phyloP scores from a whole-genome alignment of 805 yeast species.

The Candida ipomoeae region DNA sequence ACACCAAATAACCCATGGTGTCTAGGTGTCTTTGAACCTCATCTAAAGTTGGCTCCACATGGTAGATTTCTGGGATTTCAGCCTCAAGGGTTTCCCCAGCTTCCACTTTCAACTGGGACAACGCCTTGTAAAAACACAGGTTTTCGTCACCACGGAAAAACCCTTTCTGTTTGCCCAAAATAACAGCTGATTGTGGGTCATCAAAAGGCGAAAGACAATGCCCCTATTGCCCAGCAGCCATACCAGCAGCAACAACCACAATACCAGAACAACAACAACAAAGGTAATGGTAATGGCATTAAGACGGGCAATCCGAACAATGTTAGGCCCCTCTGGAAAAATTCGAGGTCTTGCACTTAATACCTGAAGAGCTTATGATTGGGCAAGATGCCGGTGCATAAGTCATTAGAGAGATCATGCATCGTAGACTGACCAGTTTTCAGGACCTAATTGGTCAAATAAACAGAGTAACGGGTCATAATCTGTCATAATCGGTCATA shows the following conservation, averaged over 20 bases:
- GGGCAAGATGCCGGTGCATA: constrained; percentile 44
- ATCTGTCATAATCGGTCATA: too few species aligned
- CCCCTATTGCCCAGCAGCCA: too few species aligned
- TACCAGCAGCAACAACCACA: too few species aligned
- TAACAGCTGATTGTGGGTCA: constrained; percentile 31
- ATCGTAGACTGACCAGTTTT: constrained; percentile 23
- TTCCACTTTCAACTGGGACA: constrained; percentile 21
- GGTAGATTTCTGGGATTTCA: constrained; percentile 18
- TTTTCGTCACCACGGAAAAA: constrained; percentile 47
- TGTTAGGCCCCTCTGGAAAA: constrained; percentile 41
- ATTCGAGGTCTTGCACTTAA: constrained; percentile 46
- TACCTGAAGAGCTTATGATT: constrained; percentile 42
- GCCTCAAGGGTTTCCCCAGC: constrained; percentile 20
- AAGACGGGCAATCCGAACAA: too few species aligned
- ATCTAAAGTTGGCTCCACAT: constrained; percentile 21
- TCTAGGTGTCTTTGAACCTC: constrained; percentile 37
- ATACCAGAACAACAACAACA: too few species aligned
- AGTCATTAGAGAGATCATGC: constrained; percentile 42
- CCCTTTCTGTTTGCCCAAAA: constrained; percentile 48
- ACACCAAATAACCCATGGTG: constrained; percentile 27
- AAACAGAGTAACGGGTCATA: too few species aligned
- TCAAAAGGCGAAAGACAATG: constrained; percentile 42
- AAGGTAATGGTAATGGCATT: too few species aligned
- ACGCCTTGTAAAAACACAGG: constrained; percentile 35
- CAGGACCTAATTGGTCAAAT: too few species aligned